Evolutionary conservation across 2,329 filamentous ascomycete species (phyloP), one percentile per base, ranked within the genome.

Genomic region (Cadophora malorum): DNA sequence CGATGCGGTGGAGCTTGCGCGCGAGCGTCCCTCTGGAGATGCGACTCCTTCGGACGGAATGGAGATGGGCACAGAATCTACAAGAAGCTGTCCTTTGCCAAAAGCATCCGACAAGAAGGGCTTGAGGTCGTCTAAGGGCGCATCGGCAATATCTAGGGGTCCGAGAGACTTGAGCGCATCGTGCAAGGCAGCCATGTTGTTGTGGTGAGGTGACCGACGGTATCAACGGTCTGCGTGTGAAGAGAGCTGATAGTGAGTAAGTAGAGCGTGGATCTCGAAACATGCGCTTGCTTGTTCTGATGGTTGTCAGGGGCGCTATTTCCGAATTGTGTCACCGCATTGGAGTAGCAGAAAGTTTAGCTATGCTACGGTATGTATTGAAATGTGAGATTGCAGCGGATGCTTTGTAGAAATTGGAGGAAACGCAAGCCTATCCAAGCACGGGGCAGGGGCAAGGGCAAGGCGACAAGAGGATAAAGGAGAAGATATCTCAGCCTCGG

Each of bases 51-150:
- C 81, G 77, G 79, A 80, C 8, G 84, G 79, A 3, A 84, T 80
- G 12, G 84, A 77, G 31, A 82, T 83, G 3, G 93, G 93, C 1
- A 97, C 86, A 6, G 93, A 95, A 75, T 94, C 91, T 74, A 91
- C 82, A 66, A 96, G 86, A 21, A 90, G 82, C 74, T 93, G 90
- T 23, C 88, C 88, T 69, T 91, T 85, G 33, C 80, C 81, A 77
- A 95, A 91, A 68, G 91, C 87, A 52, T 83, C 80, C 66, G 80
- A 75, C 52, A 91, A 79, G 76, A 88, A 89, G 8, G 80, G 74
- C 23, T 83, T 80, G 50, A 90, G 83, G 67, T 84, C 80, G 58
- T 86, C 80, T 28, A 80, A 77, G 70, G 80, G 74, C 63, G 82
- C 75, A 28, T 79, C 79, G 41, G 82, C 78, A 84, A 86, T 90